Conservation (phyloP, 768 basidiomycete genomes). For the Auriscalpium vulgare region DNA sequence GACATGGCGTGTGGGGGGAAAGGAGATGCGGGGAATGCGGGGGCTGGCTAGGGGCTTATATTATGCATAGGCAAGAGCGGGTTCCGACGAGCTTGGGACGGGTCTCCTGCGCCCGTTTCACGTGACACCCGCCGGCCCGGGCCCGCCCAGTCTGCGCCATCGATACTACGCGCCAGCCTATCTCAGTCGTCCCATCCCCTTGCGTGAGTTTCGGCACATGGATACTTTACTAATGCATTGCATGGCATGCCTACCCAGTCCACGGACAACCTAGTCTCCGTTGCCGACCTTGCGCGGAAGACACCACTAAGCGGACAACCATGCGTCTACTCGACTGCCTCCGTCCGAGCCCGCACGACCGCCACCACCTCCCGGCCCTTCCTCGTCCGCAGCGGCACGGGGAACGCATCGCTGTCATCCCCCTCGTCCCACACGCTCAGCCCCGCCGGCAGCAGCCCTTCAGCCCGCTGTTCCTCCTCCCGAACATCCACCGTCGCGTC, state of each 20-base stretch:
- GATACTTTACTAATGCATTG: too few species aligned
- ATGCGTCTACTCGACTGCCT: conserved; percentile 28
- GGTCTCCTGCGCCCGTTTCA: not conserved
- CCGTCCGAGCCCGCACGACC: conserved; percentile 18
- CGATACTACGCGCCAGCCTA: too few species aligned
- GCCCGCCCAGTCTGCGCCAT: not conserved
- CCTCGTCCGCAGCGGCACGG: conserved; percentile 61
- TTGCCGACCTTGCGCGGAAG: too few species aligned
- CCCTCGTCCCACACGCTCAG: conserved; percentile 38
- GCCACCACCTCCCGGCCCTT: conserved; percentile 48
- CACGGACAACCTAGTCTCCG: too few species aligned
- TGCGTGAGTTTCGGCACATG: too few species aligned
- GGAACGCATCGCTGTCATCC: conserved; percentile 55
- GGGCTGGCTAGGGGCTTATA: not conserved
- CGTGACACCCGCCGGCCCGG: conserved; percentile 1
- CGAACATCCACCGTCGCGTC: not conserved
- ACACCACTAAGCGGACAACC: too few species aligned
- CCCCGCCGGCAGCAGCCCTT: not conserved
- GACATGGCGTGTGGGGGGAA: conserved; percentile 2
- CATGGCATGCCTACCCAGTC: too few species aligned
- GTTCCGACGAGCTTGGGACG: not conserved
- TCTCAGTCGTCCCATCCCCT: too few species aligned
- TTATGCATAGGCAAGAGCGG: not conserved
- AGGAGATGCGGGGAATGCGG: not conserved
- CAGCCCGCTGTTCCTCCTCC: conserved; percentile 11